Evolutionary conservation across 2,329 filamentous ascomycete genomes (phyloP).

Genomic region (Apiospora sp.): DNA sequence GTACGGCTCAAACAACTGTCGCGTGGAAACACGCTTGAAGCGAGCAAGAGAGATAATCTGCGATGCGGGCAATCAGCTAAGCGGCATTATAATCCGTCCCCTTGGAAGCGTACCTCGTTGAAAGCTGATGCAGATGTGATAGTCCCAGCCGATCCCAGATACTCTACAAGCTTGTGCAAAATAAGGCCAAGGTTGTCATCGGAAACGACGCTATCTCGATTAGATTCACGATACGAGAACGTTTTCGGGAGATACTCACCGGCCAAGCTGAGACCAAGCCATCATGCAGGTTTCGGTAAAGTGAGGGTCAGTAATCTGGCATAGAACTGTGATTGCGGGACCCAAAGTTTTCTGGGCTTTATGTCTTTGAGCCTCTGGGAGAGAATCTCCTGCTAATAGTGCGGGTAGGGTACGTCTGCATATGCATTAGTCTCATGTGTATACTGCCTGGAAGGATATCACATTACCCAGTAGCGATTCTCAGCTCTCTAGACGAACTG

Average conservation of each 20-base stretch:
- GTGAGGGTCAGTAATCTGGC: slow-evolving; percentile 72
- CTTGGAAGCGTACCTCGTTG: slow-evolving; percentile 66
- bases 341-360: slow-evolving; percentile 4
- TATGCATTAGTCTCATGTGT: background rate
- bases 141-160: slow-evolving; percentile 82
- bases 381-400: slow-evolving; percentile 25
- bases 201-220: slow-evolving; percentile 64
- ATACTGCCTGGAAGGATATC: background rate
- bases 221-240: background rate
- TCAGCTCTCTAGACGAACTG: slow-evolving; percentile 85
- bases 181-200: slow-evolving; percentile 89
- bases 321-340: slow-evolving; percentile 74
- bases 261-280: slow-evolving; percentile 85
- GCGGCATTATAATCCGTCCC: background rate
- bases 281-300: slow-evolving; percentile 86
- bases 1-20: slow-evolving; percentile 81
- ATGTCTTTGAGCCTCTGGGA: background rate
- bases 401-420: slow-evolving; percentile 63
- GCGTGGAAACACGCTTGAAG: slow-evolving; percentile 66
- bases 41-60: slow-evolving; percentile 75
- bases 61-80: background rate
- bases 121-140: slow-evolving; percentile 84
- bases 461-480: slow-evolving; percentile 78
- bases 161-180: slow-evolving; percentile 83
- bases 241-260: slow-evolving; percentile 51